Conservation (phyloP, 2,329 filamentous ascomycete species). For the Trichoderma atroviride region DNA sequence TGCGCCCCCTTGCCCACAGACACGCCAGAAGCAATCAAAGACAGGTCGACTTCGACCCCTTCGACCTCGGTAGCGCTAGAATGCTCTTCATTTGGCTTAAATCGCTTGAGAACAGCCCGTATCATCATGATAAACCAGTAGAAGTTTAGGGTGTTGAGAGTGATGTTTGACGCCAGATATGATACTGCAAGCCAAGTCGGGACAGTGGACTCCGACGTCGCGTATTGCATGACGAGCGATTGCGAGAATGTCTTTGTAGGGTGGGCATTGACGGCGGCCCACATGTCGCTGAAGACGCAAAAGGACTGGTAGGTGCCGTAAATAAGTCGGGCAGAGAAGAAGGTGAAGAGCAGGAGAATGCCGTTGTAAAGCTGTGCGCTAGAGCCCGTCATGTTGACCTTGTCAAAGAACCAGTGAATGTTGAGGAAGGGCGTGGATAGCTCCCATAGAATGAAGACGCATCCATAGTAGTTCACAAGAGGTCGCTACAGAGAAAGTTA, state of each 20-base stretch:
- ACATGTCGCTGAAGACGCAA: conserved; percentile 71
- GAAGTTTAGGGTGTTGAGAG: conserved; percentile 75
- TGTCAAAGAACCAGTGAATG: conserved; percentile 91
- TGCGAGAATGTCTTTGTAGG: conserved; percentile 36
- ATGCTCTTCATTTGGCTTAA: conserved; percentile 53
- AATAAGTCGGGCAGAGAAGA: conserved; percentile 75
- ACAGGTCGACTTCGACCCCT: conserved; percentile 32
- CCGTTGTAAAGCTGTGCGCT: conserved; percentile 77
- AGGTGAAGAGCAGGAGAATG: conserved; percentile 69
- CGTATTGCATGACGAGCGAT: conserved; percentile 46
- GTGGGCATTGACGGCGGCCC: conserved; percentile 50
- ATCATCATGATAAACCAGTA: conserved; percentile 92
- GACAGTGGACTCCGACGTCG: conserved; percentile 52
- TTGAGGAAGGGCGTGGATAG: conserved; percentile 84
- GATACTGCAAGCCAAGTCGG: conserved; percentile 70
- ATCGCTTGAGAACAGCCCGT: conserved; percentile 73
- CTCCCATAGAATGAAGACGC: conserved; percentile 84
- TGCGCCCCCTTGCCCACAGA: conserved; percentile 30
- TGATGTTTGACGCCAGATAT: conserved; percentile 71
- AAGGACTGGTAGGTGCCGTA: conserved; percentile 76
- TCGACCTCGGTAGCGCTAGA: conserved; percentile 37
- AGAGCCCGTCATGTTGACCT: conserved; percentile 77
- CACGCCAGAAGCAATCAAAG: conserved; percentile 37
- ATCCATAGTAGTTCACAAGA: conserved; percentile 81
- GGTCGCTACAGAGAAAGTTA: conserved; percentile 61